A percentile compares a stretch with the other conserved stretches of the same genome.
Evolutionary conservation across 2,329 filamentous ascomycete species (phyloP).

Genomic region (Scorias spongiosa): DNA sequence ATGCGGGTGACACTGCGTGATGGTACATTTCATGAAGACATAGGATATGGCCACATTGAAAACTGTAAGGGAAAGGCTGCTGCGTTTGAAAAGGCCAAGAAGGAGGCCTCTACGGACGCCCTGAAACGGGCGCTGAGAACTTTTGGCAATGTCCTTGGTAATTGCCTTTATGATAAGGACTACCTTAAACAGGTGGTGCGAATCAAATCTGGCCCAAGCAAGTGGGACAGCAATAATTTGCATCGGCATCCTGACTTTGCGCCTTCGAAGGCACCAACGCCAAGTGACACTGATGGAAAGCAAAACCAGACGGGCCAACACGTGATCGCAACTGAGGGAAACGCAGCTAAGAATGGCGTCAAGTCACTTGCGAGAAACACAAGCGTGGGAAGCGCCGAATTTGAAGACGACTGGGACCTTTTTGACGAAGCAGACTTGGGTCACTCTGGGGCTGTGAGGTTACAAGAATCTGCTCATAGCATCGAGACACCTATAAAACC

Average conservation of each 20-base stretch:
- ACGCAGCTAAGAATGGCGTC: constrained; percentile 5
- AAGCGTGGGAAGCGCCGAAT: constrained; percentile 25
- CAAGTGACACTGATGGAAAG: constrained; percentile 6
- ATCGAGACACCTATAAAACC: constrained; percentile 11
- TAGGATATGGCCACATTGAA: constrained; percentile 92
- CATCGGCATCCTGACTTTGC: constrained; percentile 67
- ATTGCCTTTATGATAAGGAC: constrained; percentile 95
- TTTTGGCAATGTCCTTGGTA: constrained; percentile 94
- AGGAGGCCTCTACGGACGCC: constrained; percentile 90
- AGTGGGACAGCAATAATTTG: constrained; percentile 64
- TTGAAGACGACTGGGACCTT: constrained; percentile 39
- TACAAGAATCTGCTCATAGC: constrained; percentile 25
- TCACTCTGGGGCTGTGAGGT: constrained; percentile 61
- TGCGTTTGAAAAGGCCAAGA: constrained; percentile 97
- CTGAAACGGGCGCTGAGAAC: constrained; percentile 78
- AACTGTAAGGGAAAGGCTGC: constrained; percentile 91
- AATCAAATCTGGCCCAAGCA: constrained; percentile 64
- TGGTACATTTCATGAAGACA: constrained; percentile 94
- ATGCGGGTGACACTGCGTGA: constrained; percentile 80
- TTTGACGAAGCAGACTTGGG: constrained; percentile 43
- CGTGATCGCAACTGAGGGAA: constrained; percentile 10
- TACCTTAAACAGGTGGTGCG: constrained; percentile 83
- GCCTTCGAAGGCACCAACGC: constrained; percentile 41
- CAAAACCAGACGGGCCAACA: constrained; percentile 5
- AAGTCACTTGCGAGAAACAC: constrained; percentile 10